Base-by-base conservation (phyloP, 2,329 filamentous ascomycete genomes). In the Fusarium sp. region DNA sequence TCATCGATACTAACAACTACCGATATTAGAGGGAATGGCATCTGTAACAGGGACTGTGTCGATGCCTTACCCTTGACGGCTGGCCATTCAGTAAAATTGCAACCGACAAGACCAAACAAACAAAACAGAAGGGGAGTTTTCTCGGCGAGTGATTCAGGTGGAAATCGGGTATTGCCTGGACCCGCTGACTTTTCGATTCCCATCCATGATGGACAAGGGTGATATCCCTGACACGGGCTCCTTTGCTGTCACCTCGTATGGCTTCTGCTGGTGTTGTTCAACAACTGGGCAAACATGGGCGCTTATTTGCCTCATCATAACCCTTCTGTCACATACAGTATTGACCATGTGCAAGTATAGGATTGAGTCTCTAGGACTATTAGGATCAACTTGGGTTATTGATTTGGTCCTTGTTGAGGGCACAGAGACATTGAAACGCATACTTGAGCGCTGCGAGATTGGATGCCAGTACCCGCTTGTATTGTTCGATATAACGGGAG, bases 61-160 rank as follows among this genome's bases (percentile, higher is more conserved):
- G 52, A 57, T 44, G 32, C n/a, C 24, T 52, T 48, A 54, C 30
- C 65, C 50, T 70, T 58, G 47, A 57, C 41, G 50, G 34, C 56
- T 39, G 63, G 38, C 56, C 45, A 44, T 22, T 60, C 22, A 36
- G 41, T 34, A 71, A 69, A 73, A 73, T 55, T 70, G 52, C 45
- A 56, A 22, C 34, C 51, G 44, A 45, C 28, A 42, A 58, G 44
- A 50, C 32, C 39, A 47, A 70, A 54, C 41, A 47, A 47, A 70
- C 55, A 45, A 61, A 62, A 42, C 30, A 62, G 30, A 41, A 65
- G 56, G 66, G 50, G 52, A 55, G 44, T 55, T 61, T 56, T 39
- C 45, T 58, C 52, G 54, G 66, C 65, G 65, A 73, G 45, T 67
- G 70, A 73, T 73, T 73, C 70, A 73, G 70, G 70, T 74, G 70